A percentile compares a stretch with the other conserved stretches of the same genome.
phyloP scores from a whole-genome alignment of 805 yeast species.

The Kazachstania taianensis region DNA sequence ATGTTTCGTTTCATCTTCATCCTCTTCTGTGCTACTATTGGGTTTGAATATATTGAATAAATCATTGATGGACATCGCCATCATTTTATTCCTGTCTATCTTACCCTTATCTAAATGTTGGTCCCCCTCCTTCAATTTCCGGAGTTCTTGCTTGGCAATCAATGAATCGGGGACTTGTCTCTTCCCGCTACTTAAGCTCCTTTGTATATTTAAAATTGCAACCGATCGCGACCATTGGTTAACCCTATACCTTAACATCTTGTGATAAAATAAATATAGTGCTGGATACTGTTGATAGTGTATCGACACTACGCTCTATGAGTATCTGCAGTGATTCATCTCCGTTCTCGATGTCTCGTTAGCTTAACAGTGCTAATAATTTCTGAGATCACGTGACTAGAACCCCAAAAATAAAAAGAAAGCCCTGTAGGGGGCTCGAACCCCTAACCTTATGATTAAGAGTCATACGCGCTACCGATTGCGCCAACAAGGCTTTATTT shows the following conservation, averaged over 20 bases:
- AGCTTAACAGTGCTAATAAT: too few species aligned
- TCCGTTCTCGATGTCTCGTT: too few species aligned
- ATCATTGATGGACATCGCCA: slow-evolving; percentile 11
- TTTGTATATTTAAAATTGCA: not conserved
- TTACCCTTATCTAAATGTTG: not conserved
- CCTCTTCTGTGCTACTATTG: slow-evolving; percentile 17
- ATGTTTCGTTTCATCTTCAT: slow-evolving; percentile 13
- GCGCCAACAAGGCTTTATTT: slow-evolving; percentile 8
- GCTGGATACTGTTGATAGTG: not conserved
- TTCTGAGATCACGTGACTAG: not conserved
- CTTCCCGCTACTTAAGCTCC: not conserved
- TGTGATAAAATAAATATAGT: not conserved
- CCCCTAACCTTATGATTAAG: slow-evolving; percentile 9
- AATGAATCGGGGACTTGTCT: slow-evolving; percentile 16
- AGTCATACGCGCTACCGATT: slow-evolving; percentile 10
- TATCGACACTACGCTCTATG: not conserved
- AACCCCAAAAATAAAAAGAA: not conserved
- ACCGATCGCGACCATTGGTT: not conserved
- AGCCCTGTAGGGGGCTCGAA: slow-evolving; percentile 10
- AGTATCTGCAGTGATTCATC: too few species aligned
- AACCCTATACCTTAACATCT: not conserved
- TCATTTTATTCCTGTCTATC: not conserved
- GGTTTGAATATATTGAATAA: slow-evolving; percentile 20
- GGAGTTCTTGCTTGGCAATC: slow-evolving; percentile 6
- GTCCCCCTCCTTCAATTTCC: too few species aligned